Percentiles rank a stretch among this genome's conserved stretches.
Conservation (phyloP, 1,139 yeast species). For the Protomyces lactucae-debilis region DNA sequence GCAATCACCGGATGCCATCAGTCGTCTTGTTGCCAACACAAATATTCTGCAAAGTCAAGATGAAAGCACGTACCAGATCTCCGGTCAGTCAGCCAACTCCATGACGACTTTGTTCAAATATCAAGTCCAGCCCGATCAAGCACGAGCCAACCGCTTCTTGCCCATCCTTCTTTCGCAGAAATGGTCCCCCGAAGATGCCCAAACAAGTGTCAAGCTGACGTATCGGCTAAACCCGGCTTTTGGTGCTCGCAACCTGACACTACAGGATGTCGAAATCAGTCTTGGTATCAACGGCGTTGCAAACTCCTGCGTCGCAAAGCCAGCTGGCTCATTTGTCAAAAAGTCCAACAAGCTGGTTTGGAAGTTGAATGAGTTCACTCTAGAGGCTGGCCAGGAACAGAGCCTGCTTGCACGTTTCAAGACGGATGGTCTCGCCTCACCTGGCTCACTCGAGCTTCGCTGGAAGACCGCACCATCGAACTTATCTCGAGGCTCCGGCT, state of each 20-base stretch:
- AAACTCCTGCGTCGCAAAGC: conserved; percentile 74
- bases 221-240: conserved; percentile 56
- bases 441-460: conserved; percentile 4
- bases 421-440: conserved; percentile 36
- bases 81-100: conserved; percentile 25
- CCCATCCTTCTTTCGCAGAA: conserved; percentile 76
- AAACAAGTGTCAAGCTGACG: conserved; percentile 76
- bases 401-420: conserved; percentile 42
- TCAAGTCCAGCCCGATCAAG: conserved; percentile 43
- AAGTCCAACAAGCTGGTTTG: conserved; percentile 62
- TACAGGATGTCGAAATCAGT: conserved; percentile 57
- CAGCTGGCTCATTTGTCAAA: conserved; percentile 82
- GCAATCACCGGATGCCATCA: conserved; percentile 23
- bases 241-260: conserved; percentile 44
- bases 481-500: conserved; percentile 21
- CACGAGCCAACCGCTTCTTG: conserved; percentile 42
- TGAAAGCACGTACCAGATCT: not conserved
- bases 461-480: conserved; percentile 15
- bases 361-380: conserved; percentile 45
- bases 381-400: conserved; percentile 65
- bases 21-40: conserved; percentile 9
- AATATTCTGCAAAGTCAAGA: not conserved
- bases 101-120: conserved; percentile 72
- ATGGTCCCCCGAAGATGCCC: conserved; percentile 83
- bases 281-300: conserved; percentile 50